Evolutionary conservation across 306 rosid species (phyloP), one percentile per base, ranked within the genome.

Genomic region (Acacia acuminata): DNA sequence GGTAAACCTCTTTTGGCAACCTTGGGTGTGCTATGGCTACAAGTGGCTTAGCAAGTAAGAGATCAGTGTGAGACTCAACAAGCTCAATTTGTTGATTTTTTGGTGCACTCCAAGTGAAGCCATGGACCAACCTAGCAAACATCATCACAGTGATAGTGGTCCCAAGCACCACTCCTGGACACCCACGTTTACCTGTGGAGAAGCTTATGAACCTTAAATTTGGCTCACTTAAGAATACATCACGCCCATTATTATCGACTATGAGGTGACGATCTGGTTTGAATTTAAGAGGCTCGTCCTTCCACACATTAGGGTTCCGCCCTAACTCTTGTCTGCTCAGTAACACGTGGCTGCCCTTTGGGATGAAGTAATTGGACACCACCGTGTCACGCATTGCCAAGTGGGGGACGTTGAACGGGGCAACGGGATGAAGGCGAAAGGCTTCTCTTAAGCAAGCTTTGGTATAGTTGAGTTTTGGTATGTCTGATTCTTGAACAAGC

Each of bases 401-500:
- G 1, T 22, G 75, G 22, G 75, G 75, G 10, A 43, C n/a, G 8
- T 70, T 70, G 55, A 70, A 70, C 11, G 75, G 36, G 27, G 75
- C 8, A 10, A 70, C 1, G 3, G 75, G 75, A 3, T 70, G 75
- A 43, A 70, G 75, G 34, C 75, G 75, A 22, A 70, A 70, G 75
- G 75, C 75, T 42, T 70, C 55, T 70, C 75, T 70, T 6, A 25
- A 25, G 11, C 75, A 70, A 10, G 75, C 75, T 70, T 70, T 70
- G 75, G 9, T 70, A 27, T 42, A 70, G 36, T 43, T 70, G 20
- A 70, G 55, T 42, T 70, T 43, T 12, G 55, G 75, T 0, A 70
- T 22, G 27, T 70, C 75, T 11, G 55, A 70, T 22, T 70, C 90
- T 63, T 91, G 75, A 11, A 89, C 87, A 0, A 77, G 30, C 10